Evolutionary conservation across 2,329 filamentous ascomycete species (phyloP), one percentile per base, ranked within the genome.

Genomic region (Alternaria sp.): DNA sequence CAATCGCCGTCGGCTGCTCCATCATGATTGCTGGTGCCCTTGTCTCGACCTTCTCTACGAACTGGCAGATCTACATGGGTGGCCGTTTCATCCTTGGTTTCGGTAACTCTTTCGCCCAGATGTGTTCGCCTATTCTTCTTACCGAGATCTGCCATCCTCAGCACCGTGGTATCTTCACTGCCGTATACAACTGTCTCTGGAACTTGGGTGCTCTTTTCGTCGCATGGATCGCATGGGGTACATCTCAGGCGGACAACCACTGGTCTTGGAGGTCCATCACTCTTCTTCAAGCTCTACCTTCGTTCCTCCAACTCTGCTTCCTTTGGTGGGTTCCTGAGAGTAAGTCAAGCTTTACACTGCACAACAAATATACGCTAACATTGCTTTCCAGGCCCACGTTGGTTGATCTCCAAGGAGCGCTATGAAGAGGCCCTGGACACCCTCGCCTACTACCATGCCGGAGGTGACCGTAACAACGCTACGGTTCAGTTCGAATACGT

Each of bases 171-270:
- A 86, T 84, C 12, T 83, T 90, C 57, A 91, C 88, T 0, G 84
- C 88, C 25, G 84, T 91, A 61, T 91, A 91, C 80, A 90, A 91
- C 77, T 90, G 87, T 71, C 78, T 90, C 54, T 91, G 88, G 88
- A 90, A 90, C 74, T 73, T 88, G 61, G 88, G 87, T 44, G 80
- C 81, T 47, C 74, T 84, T 28, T 69, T 89, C 55, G 87, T 89
- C n/a, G 86, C 87, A 9, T 87, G 86, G 80, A 83, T 90, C 86
- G 85, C 84, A 43, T 79, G 73, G 65, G 76, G 76, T 25, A 77
- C 69, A 10, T 71, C 70, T 15, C 77, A 77, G 49, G 78, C 81
- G 28, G 68, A 80, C 28, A 81, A 66, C 62, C 81, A 81, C 45
- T 87, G 85, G 86, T 81, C 82, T 1, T 78, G 76, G 86, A 79